Percentiles rank a stretch among this genome's conserved stretches.
phyloP scores from a whole-genome alignment of 345 rosid species.

The Brassica cretica region DNA sequence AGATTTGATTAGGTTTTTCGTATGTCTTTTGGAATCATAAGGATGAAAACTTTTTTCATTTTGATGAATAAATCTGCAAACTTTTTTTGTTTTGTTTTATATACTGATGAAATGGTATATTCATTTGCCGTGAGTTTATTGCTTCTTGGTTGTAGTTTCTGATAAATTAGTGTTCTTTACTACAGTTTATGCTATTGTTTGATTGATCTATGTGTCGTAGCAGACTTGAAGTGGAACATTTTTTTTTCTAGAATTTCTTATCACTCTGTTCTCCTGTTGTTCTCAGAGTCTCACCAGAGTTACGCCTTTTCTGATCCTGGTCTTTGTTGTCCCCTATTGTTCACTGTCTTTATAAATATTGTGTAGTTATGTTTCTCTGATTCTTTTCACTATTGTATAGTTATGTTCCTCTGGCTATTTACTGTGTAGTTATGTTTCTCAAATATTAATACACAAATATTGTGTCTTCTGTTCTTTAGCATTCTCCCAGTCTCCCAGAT shows the following conservation, averaged over 20 bases:
- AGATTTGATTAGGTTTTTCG: constrained; percentile 24
- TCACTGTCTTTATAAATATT: neutral
- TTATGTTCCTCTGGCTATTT: neutral
- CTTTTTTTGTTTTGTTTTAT: neutral
- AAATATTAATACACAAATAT: no score
- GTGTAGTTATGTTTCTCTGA: neutral
- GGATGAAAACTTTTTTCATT: constrained; percentile 21
- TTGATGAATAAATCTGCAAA: constrained; percentile 24
- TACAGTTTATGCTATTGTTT: neutral
- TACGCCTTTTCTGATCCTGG: neutral
- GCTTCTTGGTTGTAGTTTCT: constrained; percentile 2
- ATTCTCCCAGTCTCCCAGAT: neutral
- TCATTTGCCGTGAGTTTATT: constrained; percentile 11
- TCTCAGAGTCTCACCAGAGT: neutral
- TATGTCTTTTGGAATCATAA: constrained; percentile 31
- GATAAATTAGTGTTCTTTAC: neutral
- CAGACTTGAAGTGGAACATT: constrained; percentile 7
- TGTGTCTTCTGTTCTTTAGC: neutral
- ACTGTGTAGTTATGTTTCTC: neutral
- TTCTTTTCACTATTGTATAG: neutral
- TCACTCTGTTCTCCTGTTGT: neutral
- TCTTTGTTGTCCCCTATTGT: neutral
- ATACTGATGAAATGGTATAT: constrained; percentile 16
- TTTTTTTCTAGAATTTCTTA: neutral
- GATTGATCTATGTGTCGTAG: constrained; percentile 19